Evolutionary conservation across 2,329 filamentous ascomycete genomes (phyloP), one percentile per base, ranked within the genome.

Genomic region (Fusarium euwallaceae): DNA sequence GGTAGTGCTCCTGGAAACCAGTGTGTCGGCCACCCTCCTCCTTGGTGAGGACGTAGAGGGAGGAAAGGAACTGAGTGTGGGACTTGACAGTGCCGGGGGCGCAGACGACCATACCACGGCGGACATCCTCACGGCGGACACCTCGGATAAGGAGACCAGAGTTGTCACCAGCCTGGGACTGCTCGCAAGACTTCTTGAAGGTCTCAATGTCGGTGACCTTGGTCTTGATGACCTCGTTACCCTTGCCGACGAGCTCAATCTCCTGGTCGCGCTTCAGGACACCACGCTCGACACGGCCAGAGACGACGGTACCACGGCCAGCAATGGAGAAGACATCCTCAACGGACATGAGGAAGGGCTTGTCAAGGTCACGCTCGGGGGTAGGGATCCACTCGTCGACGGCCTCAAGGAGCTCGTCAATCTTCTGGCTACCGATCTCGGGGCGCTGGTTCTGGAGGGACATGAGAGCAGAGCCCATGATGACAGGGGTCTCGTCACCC

Each of bases 161-260:
- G 92, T 98, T 99, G 87, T 99, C 97, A 85, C 97, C 97, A 72
- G 97, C 97, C 80, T 94, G 92, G 69, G 96, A 97, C 87, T 98
- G 95, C 69, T 98, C 95, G 86, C 97, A 98, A 60, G 95, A 97
- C 91, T 99, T 99, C 91, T 98, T 98, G 91, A 99, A 99, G 77
- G 96, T 99, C 89, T 99, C 97, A 79, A 99, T 98, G 82, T 99
- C 97, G 81, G 97, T 99, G 76, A 99, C 96, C 90, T 98, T 98
- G 85, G 97, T 98, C 92, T 97, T 98, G 89, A 98, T 94, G 77
- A 94, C 87, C 55, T 92, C 89, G 67, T 87, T 85, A 78, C 92
- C 92, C 88, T 97, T 97, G 83, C 97, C 97, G 72, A 99, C 90
- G 75, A 99, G 91, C 89, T 99, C 97, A 77, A 99, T 92, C 82